Evolutionary conservation across 371 early-diverging fungal species (phyloP), one percentile per base, ranked within the genome.

Genomic region (Globomyces sp.): DNA sequence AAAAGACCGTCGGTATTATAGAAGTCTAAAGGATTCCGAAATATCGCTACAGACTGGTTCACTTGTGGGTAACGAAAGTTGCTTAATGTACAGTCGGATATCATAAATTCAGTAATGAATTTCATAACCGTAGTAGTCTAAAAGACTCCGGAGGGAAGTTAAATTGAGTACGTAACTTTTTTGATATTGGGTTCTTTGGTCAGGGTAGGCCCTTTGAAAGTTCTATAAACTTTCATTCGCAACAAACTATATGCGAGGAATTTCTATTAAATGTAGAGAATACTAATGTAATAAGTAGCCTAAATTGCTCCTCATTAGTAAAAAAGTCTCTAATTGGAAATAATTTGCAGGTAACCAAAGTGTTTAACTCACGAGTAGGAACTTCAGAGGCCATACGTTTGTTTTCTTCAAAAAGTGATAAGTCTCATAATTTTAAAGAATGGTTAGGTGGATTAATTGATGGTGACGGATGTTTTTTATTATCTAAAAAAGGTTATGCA

Each of bases 311-410:
- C 46, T 46, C 69, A 69, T 61, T 74, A 70, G 49, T 69, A 39
- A 70, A 74, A 66, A 55, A 40, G 57, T 55, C 11, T 40, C 44
- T 67, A 65, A 68, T 63, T 77, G 68, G 65, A 58, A 68, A 69
- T 42, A 75, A 75, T 75, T 68, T 69, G 77, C 77, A 75, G 63
- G 68, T 75, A 77, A 75, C 57, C 52, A 75, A 75, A 70, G 68
- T 71, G 53, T 57, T 74, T 63, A 73, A 52, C 52, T 70, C 53
- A 67, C 51, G 9, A 74, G 64, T 74, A 57, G 57, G 63, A 74
- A 74, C 68, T 74, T 74, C 76, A 75, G 76, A 75, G 76, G 48
- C 76, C 58, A 76, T 73, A 76, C 53, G 69, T 75, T 52, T 44
- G 65, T 53, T 46, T n/a, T 55, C 58, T 40, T 46, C 46, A 46